Evolutionary conservation across 2,329 filamentous ascomycete genomes (phyloP).

Genomic region (Botrytis cinerea): DNA sequence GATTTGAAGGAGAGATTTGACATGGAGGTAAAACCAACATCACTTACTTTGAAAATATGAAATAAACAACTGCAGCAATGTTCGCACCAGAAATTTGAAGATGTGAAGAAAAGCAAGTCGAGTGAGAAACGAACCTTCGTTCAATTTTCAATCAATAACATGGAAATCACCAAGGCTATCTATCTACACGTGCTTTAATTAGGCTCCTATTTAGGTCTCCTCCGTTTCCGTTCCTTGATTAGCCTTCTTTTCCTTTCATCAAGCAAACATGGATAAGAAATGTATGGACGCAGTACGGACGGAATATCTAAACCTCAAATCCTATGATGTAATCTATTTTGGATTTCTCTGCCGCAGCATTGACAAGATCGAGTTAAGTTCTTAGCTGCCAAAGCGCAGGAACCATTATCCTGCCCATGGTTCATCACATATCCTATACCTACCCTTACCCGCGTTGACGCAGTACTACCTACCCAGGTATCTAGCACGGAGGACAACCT

Average conservation of each 20-base stretch:
- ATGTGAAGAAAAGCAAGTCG: neutral
- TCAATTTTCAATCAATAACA: neutral
- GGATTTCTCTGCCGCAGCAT: neutral
- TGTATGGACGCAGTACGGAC: neutral
- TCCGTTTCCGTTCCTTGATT: neutral
- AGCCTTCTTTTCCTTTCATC: neutral
- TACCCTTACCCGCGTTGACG: neutral
- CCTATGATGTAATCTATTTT: slow-evolving; percentile 2
- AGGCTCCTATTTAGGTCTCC: slow-evolving; percentile 2
- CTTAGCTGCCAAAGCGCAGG: neutral
- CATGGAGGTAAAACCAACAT: neutral
- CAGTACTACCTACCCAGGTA: no score
- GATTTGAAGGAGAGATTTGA: neutral
- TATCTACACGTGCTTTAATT: neutral
- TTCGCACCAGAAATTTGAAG: neutral
- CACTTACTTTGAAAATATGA: neutral
- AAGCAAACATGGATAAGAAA: neutral
- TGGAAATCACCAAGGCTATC: neutral
- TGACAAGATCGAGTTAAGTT: neutral
- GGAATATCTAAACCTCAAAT: neutral
- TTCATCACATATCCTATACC: neutral
- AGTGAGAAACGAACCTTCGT: neutral
- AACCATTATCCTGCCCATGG: neutral
- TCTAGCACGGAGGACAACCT: neutral
- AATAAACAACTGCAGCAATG: neutral